Evolutionary conservation across 192 early-diverging fungal species (phyloP).

Genomic region (Coemansia nantahalensis): DNA sequence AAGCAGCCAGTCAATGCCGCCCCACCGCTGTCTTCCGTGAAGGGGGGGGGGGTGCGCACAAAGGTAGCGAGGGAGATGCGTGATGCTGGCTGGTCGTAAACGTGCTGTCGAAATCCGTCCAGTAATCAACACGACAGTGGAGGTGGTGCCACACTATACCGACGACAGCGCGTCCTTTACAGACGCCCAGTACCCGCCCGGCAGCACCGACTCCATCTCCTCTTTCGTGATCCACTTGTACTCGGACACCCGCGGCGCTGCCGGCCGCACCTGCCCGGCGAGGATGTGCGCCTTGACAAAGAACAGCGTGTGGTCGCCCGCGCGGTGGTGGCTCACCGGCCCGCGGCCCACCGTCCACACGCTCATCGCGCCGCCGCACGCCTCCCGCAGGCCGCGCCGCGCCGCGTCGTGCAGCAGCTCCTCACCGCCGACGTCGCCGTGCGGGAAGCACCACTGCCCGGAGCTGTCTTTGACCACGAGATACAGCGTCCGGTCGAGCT

Average conservation of each 20-base stretch:
- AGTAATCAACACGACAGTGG: no score
- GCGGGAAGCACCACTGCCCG: slow-evolving; percentile 72
- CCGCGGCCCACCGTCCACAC: slow-evolving; percentile 84
- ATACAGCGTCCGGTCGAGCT: slow-evolving; percentile 74
- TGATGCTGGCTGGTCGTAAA: no score
- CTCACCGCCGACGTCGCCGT: slow-evolving; percentile 57
- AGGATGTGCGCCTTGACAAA: slow-evolving; percentile 85
- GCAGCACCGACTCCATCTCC: slow-evolving; percentile 31
- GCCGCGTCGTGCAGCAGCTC: slow-evolving; percentile 80
- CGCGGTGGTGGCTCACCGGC: slow-evolving; percentile 70
- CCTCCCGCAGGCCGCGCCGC: slow-evolving; percentile 63
- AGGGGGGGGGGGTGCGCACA: no score
- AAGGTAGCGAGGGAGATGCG: no score
- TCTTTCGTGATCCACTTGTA: slow-evolving; percentile 51
- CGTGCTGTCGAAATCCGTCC: no score
- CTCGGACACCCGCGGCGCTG: slow-evolving; percentile 20
- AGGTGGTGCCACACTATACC: no score
- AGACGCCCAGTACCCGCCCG: slow-evolving; percentile 43
- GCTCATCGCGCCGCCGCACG: slow-evolving; percentile 74
- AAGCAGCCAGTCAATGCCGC: no score
- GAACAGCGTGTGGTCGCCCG: slow-evolving; percentile 61
- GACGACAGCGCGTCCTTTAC: slow-evolving; percentile 47
- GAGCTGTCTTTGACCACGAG: slow-evolving; percentile 69
- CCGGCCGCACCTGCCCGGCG: slow-evolving; percentile 60
- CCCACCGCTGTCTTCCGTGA: no score